Base-by-base conservation (phyloP, 768 basidiomycete genomes). In the Phaffia tasmanica region DNA sequence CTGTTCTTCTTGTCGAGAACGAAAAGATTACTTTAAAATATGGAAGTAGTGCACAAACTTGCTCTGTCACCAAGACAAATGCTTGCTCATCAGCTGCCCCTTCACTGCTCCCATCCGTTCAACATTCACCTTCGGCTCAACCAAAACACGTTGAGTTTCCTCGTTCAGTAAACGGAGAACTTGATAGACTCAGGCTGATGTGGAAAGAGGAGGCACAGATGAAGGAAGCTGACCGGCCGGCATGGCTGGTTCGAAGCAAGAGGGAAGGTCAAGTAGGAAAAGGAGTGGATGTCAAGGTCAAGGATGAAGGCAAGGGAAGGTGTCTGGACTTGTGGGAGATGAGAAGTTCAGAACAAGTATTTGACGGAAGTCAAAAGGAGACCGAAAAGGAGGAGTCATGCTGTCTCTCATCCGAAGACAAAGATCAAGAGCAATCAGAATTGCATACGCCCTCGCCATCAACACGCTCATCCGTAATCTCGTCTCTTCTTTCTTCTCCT, bases 191-290 rank as follows among this genome's bases (percentile, higher is more conserved):
- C 14, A 35, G 64, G n/a, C 47, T 25, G 21, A 48, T 29, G 16
- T 51, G 51, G 56, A 57, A 57, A 32, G 55, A 57, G 64, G 47
- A 48, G 46, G 56, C 48, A 19, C 46, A 58, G 54, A 18, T 27
- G 55, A 65, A 58, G 35, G 64, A 65, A 42, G 64, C 56, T 25
- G 30, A 49, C 25, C 54, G 64, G 30, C 64, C 64, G 56, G 64
- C 48, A 30, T 65, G 64, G 64, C 54, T 65, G 8, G 58, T 57
- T 54, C 54, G 64, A 25, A 35, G 49, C 5, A 65, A 57, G 47
- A 57, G 46, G 47, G 64, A 65, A 35, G 57, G 64, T 5, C 49
- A 35, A 57, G 9, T 30, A 35, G 64, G 64, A 29, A 3, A 53
- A 25, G 64, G 64, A 29, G 64, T 65, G 23, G 64, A 65, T 15